Base-by-base conservation (phyloP, 2,329 filamentous ascomycete species). In the Botryotinia narcissicola region DNA sequence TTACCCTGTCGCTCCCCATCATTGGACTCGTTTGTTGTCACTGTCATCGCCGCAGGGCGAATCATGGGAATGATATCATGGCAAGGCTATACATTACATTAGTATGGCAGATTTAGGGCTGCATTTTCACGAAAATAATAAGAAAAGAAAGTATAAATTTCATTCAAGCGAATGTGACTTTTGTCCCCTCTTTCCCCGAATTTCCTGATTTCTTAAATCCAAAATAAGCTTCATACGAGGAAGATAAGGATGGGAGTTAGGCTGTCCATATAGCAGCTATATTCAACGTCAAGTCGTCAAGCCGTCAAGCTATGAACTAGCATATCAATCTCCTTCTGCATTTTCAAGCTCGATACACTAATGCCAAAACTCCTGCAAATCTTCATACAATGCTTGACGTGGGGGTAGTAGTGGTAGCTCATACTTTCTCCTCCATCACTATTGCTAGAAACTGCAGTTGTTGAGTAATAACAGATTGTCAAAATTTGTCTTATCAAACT, bases 1-100 rank as follows among this genome's bases (percentile, higher is more conserved):
- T 42, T 8, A 32, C 42, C 48, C 8, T 57, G 25, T 57, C 25
- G 9, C 16, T 29, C 9, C 35, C 10, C 5, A 12, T 54, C 20
- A 57, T 42, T 68, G 66, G 48, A n/a, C 66, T 68, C 66, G 35
- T 42, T 68, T 57, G 32, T 68, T 37, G 22, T 66, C 10, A 48
- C 42, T 32, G 16, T 68, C 25, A 29, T 37, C 32, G 9, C 32
- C 22, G 32, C 44, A 25, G 8, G 18, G 40, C 7, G n/a, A 54
- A 54, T n/a, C 35, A 8, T 7, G 25, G 25, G 3, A 51, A 4
- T 10, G 35, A 68, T 32, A 40, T 29, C 46, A 64, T 46, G 20
- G 18, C n/a, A 46, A 35, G 29, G 62, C 42, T 66, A 35, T 35
- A 4, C 46, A 22, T 25, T 10, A 25, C 20, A 22, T 48, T 48